Conservation (phyloP, 768 basidiomycete species). For the Cubamyces sp. region DNA sequence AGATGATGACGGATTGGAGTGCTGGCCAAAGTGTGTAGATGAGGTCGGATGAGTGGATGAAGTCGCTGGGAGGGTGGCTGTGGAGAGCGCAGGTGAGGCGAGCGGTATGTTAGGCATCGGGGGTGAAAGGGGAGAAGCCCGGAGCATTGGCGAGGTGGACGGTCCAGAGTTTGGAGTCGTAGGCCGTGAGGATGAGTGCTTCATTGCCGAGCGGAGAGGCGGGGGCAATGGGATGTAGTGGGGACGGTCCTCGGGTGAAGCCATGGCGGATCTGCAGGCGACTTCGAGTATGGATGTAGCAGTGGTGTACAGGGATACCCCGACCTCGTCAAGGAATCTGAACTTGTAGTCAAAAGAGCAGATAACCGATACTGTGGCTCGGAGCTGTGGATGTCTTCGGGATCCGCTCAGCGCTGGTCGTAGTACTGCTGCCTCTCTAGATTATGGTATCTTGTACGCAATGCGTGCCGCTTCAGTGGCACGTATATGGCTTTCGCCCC, state of each 20-base stretch:
- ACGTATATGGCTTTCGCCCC: no score
- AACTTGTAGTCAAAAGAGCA: no score
- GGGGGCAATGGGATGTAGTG: conserved; percentile 30
- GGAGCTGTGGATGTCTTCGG: no score
- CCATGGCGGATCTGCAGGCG: conserved; percentile 17
- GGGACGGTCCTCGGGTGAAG: conserved; percentile 26
- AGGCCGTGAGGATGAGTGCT: conserved; percentile 42
- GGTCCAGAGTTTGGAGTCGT: conserved; percentile 29
- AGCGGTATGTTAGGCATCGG: conserved; percentile 18
- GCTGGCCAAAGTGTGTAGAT: neutral
- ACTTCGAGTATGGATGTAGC: neutral
- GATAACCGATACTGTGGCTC: no score
- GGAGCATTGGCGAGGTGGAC: conserved; percentile 24
- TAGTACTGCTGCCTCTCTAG: no score
- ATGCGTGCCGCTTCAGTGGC: no score
- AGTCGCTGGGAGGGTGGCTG: conserved; percentile 21
- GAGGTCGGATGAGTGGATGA: conserved; percentile 16
- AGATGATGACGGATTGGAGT: conserved; percentile 10
- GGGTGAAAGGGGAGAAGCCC: conserved; percentile 19
- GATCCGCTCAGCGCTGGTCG: no score
- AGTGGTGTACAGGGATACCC: no score
- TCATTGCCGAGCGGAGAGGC: conserved; percentile 59
- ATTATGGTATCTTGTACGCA: no score
- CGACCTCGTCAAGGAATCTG: no score
- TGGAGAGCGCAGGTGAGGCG: conserved; percentile 12